Evolutionary conservation across 2,329 filamentous ascomycete genomes (phyloP), one percentile per base, ranked within the genome.

Genomic region (Pyrenochaeta sp.): DNA sequence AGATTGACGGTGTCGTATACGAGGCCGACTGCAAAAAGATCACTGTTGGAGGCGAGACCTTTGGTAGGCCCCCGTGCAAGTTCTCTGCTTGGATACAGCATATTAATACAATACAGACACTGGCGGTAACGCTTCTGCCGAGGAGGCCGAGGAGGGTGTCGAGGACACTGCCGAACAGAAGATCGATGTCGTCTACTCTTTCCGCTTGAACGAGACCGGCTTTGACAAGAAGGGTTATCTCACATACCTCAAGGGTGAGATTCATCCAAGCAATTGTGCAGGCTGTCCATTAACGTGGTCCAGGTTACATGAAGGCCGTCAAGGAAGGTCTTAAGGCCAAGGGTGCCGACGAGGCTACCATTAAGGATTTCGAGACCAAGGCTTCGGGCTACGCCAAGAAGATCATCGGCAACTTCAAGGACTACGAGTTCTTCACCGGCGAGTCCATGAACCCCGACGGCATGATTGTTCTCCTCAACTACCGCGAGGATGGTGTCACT

Each of bases 401-500:
- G 85, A 85, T 97, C 68, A 83, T 90, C 59, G 82, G 77, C 79
- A 94, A 92, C 84, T 97, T 97, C 86, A 93, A 96, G 85, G 92
- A 98, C 85, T 96, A 90, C 80, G 94, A 98, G 81, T 94, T 97
- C 82, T 91, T 91, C 82, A 92, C 91, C 72, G 93, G 94, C 83
- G 90, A 95, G 85, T 90, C 88, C 72, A 96, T 96, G 92, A 88
- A 96, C 82, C 89, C 91, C 72, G 91, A 97, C 76, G 93, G 90
- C 84, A 96, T 97, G 95, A 85, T 97, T 73, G 85, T 93, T 67
- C 91, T 97, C 69, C 90, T 97, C 78, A 96, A 97, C 87, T 99
- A 97, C 88, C 94, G 95, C 74, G 93, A 97, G 80, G 95, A 98
- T 74, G 95, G 95, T 80, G 80, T 90, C 70, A 98, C 94, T 54